These are phyloP conservation scores for Pterulicium gracile DNA, from an alignment of 1,284 basidiomycete species.

Conservation along the genomic window DNA sequence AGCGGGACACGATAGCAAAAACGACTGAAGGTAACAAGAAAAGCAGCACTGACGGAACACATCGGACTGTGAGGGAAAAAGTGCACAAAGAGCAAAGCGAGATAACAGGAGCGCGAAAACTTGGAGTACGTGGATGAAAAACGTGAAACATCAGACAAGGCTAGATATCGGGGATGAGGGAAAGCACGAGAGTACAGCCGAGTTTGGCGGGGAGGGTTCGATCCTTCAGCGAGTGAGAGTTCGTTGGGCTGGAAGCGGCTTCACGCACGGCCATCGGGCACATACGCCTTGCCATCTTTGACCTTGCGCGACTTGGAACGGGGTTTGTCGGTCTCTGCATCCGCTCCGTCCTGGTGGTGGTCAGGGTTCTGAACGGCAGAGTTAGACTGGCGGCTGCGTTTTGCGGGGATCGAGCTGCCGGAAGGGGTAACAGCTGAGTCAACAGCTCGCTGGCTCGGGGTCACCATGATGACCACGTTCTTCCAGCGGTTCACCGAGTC, in stretches of 20 bases:
- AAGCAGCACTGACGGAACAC: too few species aligned
- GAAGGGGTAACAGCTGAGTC: not conserved
- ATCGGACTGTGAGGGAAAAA: not conserved
- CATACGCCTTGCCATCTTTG: not conserved
- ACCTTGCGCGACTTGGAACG: not conserved
- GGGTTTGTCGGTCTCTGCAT: not conserved
- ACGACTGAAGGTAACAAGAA: too few species aligned
- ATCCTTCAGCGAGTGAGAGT: not conserved
- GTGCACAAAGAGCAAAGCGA: not conserved
- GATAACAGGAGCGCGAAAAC: not conserved
- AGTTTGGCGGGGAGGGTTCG: not conserved
- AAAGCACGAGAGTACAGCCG: not conserved
- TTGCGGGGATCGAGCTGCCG: too few species aligned
- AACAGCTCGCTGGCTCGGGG: not conserved
- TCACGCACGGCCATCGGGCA: not conserved
- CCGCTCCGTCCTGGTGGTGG: not conserved
- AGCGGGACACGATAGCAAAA: too few species aligned
- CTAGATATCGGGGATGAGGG: not conserved
- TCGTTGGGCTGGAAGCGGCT: not conserved
- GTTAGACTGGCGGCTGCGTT: too few species aligned
- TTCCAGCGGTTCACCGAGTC: not conserved
- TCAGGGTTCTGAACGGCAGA: not conserved
- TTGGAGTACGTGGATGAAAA: too few species aligned
- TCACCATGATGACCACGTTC: not conserved
- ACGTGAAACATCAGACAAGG: not conserved